Conservation (phyloP, 192 early-diverging fungal species). For the Backusella circina region DNA sequence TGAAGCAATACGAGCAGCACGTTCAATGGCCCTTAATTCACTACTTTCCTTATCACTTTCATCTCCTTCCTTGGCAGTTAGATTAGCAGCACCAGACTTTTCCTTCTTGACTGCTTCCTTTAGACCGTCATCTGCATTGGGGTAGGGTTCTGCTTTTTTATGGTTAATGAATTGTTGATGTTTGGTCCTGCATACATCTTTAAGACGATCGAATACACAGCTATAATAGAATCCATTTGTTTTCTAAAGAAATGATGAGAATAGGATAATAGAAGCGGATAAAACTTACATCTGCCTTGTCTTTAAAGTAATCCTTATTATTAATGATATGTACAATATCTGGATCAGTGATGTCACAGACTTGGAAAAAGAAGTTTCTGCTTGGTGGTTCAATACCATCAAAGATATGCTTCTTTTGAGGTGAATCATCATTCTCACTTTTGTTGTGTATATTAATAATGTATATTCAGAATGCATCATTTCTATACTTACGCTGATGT, state of each 20-base stretch:
- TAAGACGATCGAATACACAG: not conserved
- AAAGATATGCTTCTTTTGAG: slow-evolving; percentile 9
- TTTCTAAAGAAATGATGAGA: slow-evolving; percentile 7
- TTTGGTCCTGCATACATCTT: not conserved
- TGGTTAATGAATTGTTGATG: not conserved
- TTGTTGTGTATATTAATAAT: too few relatives aligned
- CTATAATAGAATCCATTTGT: slow-evolving; percentile 22
- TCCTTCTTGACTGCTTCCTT: not conserved
- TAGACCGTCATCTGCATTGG: not conserved
- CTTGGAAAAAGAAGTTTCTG: slow-evolving; percentile 6
- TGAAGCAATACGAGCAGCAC: not conserved
- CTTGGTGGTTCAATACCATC: not conserved
- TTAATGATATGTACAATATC: slow-evolving; percentile 22
- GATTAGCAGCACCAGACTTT: not conserved
- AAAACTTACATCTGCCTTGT: not conserved
- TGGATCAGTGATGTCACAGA: slow-evolving; percentile 33
- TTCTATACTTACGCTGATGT: too few relatives aligned
- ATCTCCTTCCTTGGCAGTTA: not conserved
- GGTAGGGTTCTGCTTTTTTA: not conserved
- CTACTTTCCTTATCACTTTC: not conserved
- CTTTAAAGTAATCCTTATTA: slow-evolving; percentile 11
- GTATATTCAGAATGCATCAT: too few relatives aligned
- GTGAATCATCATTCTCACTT: not conserved
- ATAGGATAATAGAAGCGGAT: not conserved
- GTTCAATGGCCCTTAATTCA: not conserved